Evolutionary conservation across 2,329 filamentous ascomycete genomes (phyloP).

Genomic region (Monosporascus cannonballus): DNA sequence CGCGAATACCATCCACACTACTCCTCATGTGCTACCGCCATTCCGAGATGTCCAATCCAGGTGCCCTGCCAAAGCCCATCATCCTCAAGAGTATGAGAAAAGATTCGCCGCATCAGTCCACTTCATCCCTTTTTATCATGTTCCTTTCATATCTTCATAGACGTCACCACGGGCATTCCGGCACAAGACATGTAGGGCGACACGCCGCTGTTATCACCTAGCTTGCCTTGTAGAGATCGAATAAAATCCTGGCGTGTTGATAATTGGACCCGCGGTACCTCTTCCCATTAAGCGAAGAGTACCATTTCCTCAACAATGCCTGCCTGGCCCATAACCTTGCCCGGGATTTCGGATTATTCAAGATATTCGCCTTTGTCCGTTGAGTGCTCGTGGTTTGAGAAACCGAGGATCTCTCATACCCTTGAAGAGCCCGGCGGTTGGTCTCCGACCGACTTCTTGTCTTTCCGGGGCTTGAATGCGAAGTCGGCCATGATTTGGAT

Average conservation of each 20-base stretch:
- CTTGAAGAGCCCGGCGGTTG: slow-evolving; percentile 12
- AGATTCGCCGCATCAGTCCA: slow-evolving; percentile 16
- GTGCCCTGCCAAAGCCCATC: slow-evolving; percentile 17
- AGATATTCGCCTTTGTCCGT: not conserved
- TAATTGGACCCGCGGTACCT: too few species aligned
- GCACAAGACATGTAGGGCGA: too few species aligned
- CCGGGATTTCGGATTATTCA: too few species aligned
- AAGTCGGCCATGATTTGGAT: slow-evolving; percentile 87
- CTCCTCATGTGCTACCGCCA: not conserved
- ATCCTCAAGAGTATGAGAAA: slow-evolving; percentile 21
- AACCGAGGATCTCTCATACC: slow-evolving; percentile 3
- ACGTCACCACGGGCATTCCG: not conserved
- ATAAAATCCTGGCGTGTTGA: too few species aligned
- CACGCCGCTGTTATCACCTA: too few species aligned
- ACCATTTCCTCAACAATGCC: too few species aligned
- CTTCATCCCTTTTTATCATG: slow-evolving; percentile 17
- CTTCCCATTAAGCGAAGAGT: too few species aligned
- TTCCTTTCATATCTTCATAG: not conserved
- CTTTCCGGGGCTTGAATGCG: slow-evolving; percentile 80
- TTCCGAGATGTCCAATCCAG: slow-evolving; percentile 24
- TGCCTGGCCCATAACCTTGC: not conserved
- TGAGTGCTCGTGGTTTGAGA: not conserved
- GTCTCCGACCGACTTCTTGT: slow-evolving; percentile 52
- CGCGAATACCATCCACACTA: not conserved
- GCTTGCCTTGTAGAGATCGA: too few species aligned